These are phyloP conservation scores for Pugionium dolabratum DNA, from an alignment of 345 rosid species.

Conservation along the genomic window DNA sequence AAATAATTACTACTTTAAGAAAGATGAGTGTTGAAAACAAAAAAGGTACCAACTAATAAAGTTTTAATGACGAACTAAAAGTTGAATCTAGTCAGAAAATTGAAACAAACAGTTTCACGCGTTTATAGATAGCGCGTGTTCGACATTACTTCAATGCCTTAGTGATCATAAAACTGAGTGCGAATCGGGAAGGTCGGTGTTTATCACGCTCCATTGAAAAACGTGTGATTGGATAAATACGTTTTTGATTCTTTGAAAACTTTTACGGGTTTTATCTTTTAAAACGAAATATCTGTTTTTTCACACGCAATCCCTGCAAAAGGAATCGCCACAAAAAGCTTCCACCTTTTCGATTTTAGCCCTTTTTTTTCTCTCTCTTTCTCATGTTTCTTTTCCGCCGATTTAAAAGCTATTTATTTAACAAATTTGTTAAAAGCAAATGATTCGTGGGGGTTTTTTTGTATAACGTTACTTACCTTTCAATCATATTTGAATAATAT, in stretches of 20 bases:
- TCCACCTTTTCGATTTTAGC: constrained; percentile 33
- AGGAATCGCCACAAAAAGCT: constrained; percentile 39
- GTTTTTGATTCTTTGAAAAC: not conserved
- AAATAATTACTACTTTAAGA: not conserved
- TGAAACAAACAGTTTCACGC: constrained; percentile 30
- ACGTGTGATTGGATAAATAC: constrained; percentile 8
- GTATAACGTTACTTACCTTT: too few species aligned
- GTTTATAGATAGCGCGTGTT: constrained; percentile 27
- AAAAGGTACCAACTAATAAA: constrained; percentile 32
- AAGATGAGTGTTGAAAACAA: constrained; percentile 7
- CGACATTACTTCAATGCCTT: constrained; percentile 3
- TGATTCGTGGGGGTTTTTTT: too few species aligned
- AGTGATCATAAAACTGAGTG: not conserved
- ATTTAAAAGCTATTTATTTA: constrained; percentile 12
- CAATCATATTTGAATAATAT: too few species aligned
- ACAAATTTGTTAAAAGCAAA: too few species aligned
- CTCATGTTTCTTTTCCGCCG: constrained; percentile 34
- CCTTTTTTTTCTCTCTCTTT: constrained; percentile 15
- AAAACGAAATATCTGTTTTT: constrained; percentile 30
- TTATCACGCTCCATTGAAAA: constrained; percentile 5
- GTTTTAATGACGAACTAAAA: constrained; percentile 37
- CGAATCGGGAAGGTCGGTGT: constrained; percentile 2
- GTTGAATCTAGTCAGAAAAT: constrained; percentile 37
- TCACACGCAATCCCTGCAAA: constrained; percentile 46
- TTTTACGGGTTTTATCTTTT: constrained; percentile 12